These are phyloP conservation scores for Thielaviopsis euricoi DNA, from an alignment of 2,329 filamentous ascomycete species.

Conservation along the genomic window DNA sequence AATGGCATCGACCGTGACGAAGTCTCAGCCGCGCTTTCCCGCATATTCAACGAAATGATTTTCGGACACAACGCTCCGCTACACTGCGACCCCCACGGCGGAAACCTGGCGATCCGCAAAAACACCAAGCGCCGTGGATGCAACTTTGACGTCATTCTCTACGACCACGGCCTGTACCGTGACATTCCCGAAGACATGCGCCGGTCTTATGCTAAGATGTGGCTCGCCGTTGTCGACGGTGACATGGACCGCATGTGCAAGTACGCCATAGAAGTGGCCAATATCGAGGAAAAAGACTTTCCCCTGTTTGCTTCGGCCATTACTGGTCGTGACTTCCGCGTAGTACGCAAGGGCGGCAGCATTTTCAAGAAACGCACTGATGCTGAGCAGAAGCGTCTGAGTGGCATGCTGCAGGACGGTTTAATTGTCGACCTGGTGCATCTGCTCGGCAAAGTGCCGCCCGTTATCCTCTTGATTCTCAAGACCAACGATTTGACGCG, in stretches of 20 bases:
- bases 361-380: constrained; percentile 43
- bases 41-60: constrained; percentile 99
- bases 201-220: constrained; percentile 86
- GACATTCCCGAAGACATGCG: constrained; percentile 68
- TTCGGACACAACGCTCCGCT: constrained; percentile 77
- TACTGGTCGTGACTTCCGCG: constrained; percentile 76
- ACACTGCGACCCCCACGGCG: constrained; percentile 93
- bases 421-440: constrained; percentile 78
- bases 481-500: constrained; percentile 97
- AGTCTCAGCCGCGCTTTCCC: constrained; percentile 76
- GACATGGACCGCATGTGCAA: constrained; percentile 75
- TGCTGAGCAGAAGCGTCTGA: constrained; percentile 76
- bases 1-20: constrained; percentile 88
- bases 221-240: constrained; percentile 86
- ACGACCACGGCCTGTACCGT: constrained; percentile 92
- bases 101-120: constrained; percentile 82
- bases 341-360: constrained; percentile 40
- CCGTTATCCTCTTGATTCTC: constrained; percentile 84
- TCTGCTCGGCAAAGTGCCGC: constrained; percentile 71
- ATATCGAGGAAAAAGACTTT: constrained; percentile 77
- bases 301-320: constrained; percentile 92
- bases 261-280: constrained; percentile 78
- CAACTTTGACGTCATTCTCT: constrained; percentile 92
- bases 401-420: constrained; percentile 68
- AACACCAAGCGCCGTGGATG: constrained; percentile 41